phyloP scores from a whole-genome alignment of 2,329 filamentous ascomycete species.

The Rosellinia necatrix region DNA sequence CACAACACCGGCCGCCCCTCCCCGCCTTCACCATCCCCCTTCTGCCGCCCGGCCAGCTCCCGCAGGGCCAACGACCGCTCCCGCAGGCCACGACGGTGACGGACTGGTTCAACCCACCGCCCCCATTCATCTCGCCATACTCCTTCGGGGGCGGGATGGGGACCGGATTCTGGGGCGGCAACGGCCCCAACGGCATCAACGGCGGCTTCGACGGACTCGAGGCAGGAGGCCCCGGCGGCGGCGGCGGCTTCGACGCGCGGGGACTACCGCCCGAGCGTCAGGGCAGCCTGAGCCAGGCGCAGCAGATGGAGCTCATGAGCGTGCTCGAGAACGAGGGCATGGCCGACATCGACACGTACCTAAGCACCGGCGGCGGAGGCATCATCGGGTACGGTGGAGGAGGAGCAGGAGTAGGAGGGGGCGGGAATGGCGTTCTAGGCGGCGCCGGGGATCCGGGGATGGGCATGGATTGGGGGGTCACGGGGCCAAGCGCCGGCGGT shows the following conservation, averaged over 20 bases:
- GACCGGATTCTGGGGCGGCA: conserved; percentile 47
- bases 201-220: not conserved
- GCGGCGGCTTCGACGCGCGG: conserved; percentile 33
- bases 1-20: conserved; percentile 34
- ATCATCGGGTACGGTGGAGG: conserved; percentile 31
- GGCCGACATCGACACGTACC: conserved; percentile 63
- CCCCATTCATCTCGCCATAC: conserved; percentile 59
- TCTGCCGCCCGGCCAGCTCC: conserved; percentile 43
- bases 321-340: conserved; percentile 73
- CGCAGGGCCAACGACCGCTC: conserved; percentile 48
- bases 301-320: conserved; percentile 83
- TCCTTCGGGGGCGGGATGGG: conserved; percentile 51
- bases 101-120: conserved; percentile 58
- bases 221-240: too few species aligned
- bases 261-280: conserved; percentile 55
- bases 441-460: too few species aligned
- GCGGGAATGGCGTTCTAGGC: too few species aligned
- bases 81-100: conserved; percentile 47
- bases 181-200: conserved; percentile 30
- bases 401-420: not conserved
- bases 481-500: too few species aligned
- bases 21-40: conserved; percentile 48
- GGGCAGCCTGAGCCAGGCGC: conserved; percentile 76
- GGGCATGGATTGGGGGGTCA: too few species aligned
- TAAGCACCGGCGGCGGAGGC: conserved; percentile 52